phyloP scores from a whole-genome alignment of 305 asterid genomes.

The Fraxinus paxiana region DNA sequence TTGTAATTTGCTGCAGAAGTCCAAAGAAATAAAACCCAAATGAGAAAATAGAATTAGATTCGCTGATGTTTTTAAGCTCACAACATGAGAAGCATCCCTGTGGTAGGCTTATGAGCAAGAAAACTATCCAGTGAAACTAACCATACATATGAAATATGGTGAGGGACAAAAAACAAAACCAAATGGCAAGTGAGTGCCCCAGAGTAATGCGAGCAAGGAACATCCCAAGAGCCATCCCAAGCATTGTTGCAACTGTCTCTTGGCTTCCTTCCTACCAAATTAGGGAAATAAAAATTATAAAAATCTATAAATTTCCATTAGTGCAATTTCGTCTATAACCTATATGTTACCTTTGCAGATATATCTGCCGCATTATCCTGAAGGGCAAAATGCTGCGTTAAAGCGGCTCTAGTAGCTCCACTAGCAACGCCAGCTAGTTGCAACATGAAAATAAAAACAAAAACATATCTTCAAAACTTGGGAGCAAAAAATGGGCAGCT shows the following conservation, averaged over 20 bases:
- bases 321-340: neutral
- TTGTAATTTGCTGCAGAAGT: constrained; percentile 70
- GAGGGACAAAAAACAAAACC: constrained; percentile 90
- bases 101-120: constrained; percentile 21
- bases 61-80: constrained; percentile 15
- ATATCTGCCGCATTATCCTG: constrained; percentile 97
- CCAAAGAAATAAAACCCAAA: constrained; percentile 22
- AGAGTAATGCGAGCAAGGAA: constrained; percentile 71
- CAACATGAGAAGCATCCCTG: constrained; percentile 22
- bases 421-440: constrained; percentile 92
- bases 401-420: constrained; percentile 98
- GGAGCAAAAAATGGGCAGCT: constrained; percentile 12
- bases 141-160: constrained; percentile 98
- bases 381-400: constrained; percentile 93
- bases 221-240: constrained; percentile 98
- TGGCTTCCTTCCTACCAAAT: constrained; percentile 90
- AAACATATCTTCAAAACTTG: constrained; percentile 1
- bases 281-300: constrained; percentile 16
- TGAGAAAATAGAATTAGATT: constrained; percentile 2
- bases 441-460: constrained; percentile 20
- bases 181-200: constrained; percentile 72
- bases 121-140: constrained; percentile 53
- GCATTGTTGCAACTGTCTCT: constrained; percentile 94
- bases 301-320: neutral
- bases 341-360: constrained; percentile 74